Evolutionary conservation across 78 protist genomes (phyloP).

Genomic region (Ministeria vibrans): DNA sequence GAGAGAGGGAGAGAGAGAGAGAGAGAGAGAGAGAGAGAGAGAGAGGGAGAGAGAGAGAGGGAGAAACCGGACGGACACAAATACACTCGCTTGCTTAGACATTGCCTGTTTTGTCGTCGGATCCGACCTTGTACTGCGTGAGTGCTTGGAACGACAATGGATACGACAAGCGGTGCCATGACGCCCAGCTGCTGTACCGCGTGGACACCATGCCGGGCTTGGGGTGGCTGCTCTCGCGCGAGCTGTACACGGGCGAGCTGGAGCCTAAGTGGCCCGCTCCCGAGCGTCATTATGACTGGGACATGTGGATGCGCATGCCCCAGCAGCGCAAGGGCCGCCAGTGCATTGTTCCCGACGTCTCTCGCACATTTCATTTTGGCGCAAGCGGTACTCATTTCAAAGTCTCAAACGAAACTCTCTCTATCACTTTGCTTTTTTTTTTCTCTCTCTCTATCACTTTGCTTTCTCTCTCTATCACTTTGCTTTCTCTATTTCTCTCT

Average conservation of each 20-base stretch:
- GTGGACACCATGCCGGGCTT: slow-evolving; percentile 88
- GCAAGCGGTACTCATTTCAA: too few species aligned
- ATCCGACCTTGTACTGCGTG: slow-evolving; percentile 52
- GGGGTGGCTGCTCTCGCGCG: slow-evolving; percentile 70
- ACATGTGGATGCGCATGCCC: slow-evolving; percentile 79
- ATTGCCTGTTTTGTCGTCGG: slow-evolving; percentile 43
- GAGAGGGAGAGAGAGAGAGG: too few species aligned
- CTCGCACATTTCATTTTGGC: slow-evolving; percentile 69
- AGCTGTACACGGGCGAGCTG: slow-evolving; percentile 64
- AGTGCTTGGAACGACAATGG: slow-evolving; percentile 87
- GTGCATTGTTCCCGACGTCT: slow-evolving; percentile 75
- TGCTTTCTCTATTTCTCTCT: too few species aligned
- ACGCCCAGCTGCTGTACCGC: slow-evolving; percentile 47
- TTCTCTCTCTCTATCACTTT: too few species aligned
- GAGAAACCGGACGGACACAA: too few species aligned
- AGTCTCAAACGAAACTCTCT: too few species aligned
- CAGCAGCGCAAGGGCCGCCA: slow-evolving; percentile 27
- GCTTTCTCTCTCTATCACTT: too few species aligned
- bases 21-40: too few species aligned
- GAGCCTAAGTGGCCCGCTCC: slow-evolving; percentile 59
- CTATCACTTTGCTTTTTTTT: too few species aligned
- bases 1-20: too few species aligned
- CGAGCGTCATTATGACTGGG: slow-evolving; percentile 76
- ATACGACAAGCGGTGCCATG: slow-evolving; percentile 2
- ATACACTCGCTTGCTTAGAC: too few species aligned